These are phyloP conservation scores for Zea mays DNA, from an alignment of 176 grass and related monocot species.

Conservation along the genomic window Zm-B73-REFERENCE-NAM-5.0 NC_050103.1:178653501-178654000, in stretches of 20 bases:
- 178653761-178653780: conserved; percentile 36
- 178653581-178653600: conserved; percentile 42
- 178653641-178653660: background rate
- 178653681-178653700: conserved; percentile 56
- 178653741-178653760: background rate
- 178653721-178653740: background rate
- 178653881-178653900: background rate
- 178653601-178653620: conserved; percentile 51
- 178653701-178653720: conserved; percentile 57
- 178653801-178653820: background rate
- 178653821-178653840: conserved; percentile 22
- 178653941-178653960: background rate
- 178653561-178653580: conserved; percentile 52
- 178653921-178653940: conserved; percentile 2
- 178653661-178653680: conserved; percentile 59
- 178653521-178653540: conserved; percentile 19
- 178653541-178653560: background rate
- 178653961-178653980: background rate
- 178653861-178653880: conserved; percentile 5
- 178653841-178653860: conserved; percentile 43
- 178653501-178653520: conserved; percentile 19
- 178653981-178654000: conserved; percentile 20
- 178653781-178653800: conserved; percentile 37
- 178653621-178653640: conserved; percentile 26
- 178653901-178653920: background rate